Evolutionary conservation across 2,329 filamentous ascomycete genomes (phyloP), one percentile per base, ranked within the genome.

Genomic region (Cordyceps javanica): DNA sequence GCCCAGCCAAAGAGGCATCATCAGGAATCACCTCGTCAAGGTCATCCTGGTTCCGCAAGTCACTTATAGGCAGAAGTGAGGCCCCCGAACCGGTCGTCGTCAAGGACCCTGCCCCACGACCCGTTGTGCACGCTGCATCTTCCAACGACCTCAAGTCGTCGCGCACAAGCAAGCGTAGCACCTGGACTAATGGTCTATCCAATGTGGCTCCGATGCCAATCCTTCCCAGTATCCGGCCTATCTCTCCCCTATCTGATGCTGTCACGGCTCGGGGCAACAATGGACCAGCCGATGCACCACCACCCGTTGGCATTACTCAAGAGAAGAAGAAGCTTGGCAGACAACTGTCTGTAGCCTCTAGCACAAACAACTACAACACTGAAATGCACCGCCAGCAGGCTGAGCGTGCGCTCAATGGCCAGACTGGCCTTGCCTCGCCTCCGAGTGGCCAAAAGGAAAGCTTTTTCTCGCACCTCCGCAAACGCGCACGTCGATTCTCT

Each of bases 381-480:
- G 92, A 97, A 67, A 77, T 90, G 63, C 91, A 96, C 70, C 83
- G 93, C 57, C 90, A 93, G 73, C 91, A 97, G 72, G 91, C 93
- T 14, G 93, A 97, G 72, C 83, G 90, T 61, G 91, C 91, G 38
- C 80, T 97, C 46, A 97, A 91, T 68, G 94, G 92, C 55, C 86
- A 88, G 66, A 82, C 81, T 34, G 89, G 87, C 23, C 77, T 92
- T 25, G 85, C 82, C 16, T 94, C 91, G 6, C 90, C 91, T 4
- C 85, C 87, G 0, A 87, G 82, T 65, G 89, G 83, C 19, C 89
- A 91, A 58, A 95, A 95, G 69, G 94, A 99, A 72, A 91, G 94
- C 72, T 99, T 99, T 78, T 99, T 99, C 75, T 97, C 94, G 0
- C 94, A 99, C 70, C 81, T 99, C 8, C 85, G 94, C 58, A 99